Percentiles rank a stretch among this genome's conserved stretches.
phyloP scores from a whole-genome alignment of 257 asterid species.

The Paraleonurus japonicus region DNA sequence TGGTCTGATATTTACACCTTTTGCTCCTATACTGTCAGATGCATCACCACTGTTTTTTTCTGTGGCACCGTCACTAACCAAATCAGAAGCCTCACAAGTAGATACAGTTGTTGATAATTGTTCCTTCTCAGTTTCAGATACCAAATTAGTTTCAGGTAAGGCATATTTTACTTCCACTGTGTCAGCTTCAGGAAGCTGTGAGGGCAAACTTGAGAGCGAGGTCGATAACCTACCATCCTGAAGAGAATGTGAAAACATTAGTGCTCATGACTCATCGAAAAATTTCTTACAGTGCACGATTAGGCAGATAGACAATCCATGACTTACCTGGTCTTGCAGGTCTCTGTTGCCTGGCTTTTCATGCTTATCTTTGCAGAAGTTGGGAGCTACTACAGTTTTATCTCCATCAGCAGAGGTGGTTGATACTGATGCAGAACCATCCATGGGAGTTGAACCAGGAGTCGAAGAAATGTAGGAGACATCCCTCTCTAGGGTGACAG shows the following conservation, averaged over 20 bases:
- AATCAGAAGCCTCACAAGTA: slow-evolving; percentile 30
- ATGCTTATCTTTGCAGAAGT: slow-evolving; percentile 32
- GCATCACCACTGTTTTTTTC: slow-evolving; percentile 25
- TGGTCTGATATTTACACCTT: slow-evolving; percentile 26
- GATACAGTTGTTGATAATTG: slow-evolving; percentile 23
- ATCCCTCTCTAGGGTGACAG: slow-evolving; percentile 31
- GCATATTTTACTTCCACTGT: slow-evolving; percentile 27
- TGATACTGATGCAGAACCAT: slow-evolving; percentile 31
- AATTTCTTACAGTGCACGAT: slow-evolving; percentile 14
- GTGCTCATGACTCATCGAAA: slow-evolving; percentile 7
- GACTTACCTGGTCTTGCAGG: slow-evolving; percentile 50
- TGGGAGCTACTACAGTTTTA: slow-evolving; percentile 28
- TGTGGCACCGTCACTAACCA: slow-evolving; percentile 16
- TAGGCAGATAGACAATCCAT: slow-evolving; percentile 16
- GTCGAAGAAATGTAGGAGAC: slow-evolving; percentile 19
- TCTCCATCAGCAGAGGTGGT: slow-evolving; percentile 28
- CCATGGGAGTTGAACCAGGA: slow-evolving; percentile 28
- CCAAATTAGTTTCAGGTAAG: slow-evolving; percentile 29
- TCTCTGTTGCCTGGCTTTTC: slow-evolving; percentile 33
- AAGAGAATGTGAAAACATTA: slow-evolving; percentile 2
- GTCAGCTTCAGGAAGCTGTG: slow-evolving; percentile 37
- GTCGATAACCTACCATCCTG: slow-evolving; percentile 46
- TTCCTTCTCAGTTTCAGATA: slow-evolving; percentile 33
- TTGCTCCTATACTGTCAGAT: slow-evolving; percentile 24
- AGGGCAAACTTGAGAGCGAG: slow-evolving; percentile 36